Base-by-base conservation (phyloP, 345 rosid species). In the Eutrema japonicum region DNA sequence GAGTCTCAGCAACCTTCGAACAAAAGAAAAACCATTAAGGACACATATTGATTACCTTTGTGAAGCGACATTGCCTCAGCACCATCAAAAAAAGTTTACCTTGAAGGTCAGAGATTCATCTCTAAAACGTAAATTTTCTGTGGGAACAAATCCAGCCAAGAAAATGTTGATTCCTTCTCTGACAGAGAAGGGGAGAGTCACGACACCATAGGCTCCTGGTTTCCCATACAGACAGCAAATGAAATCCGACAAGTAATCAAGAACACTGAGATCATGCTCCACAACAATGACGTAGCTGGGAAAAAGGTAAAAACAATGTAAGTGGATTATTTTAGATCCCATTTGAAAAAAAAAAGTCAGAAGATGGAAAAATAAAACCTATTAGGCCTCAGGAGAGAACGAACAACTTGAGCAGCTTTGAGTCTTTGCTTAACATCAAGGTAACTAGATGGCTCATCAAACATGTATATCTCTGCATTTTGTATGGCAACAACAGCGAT, bases 181-280 rank as follows among this genome's bases (percentile, higher is more conserved):
- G 16, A 96, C 97, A 57, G 99, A 92, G 77, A 92, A 96, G 53
- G 99, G 99, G 68, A 92, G 94, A 62, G 98, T 96, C 13, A 95
- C 99, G 37, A 95, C 98, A 77, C 99, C 99, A 79, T 92, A 92
- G 16, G 98, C 98, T 81, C 97, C 96, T n/a, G 99, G 98, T 62
- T 88, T 92, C 81, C 99, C 99, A 73, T 96, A 92, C 61, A 96
- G 79, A 83, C 96, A 92, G 83, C 99, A 92, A 75, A 96, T 90
- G 82, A 92, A 92, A 82, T 92, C 99, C 12, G 99, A 96, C 64
- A 96, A 81, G 82, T 96, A 96, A 78, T 96, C 99, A 50, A 92
- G 85, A 71, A 96, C 98, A 29, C 99, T 90, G 43, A 96, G 97
- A 74, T 96, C 99, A 74, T 96, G 99, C 95, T 92, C 98, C 74